Evolutionary conservation across 768 basidiomycete species (phyloP), one percentile per base, ranked within the genome.

Genomic region (Lentinula sp.): DNA sequence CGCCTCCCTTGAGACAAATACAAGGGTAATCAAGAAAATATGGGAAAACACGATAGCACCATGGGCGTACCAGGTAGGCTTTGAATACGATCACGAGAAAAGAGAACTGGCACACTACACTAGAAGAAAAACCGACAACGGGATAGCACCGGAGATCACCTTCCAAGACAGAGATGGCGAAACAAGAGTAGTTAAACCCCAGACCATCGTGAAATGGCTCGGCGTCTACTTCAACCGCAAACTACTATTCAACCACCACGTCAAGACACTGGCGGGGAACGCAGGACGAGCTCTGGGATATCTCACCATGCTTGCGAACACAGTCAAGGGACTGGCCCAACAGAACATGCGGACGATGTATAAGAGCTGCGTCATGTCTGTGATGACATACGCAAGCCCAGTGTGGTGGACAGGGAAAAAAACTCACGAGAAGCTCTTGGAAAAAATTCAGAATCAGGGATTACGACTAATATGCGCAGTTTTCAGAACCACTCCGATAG

Each of bases 71-170:
- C 55, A n/a, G 1, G 65, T 64, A 4, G 71, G 69, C 0, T 60
- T 72, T 13, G 57, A 63, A 3, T 28, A 63, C 15, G 69, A 70
- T 52, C 40, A 46, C 0, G 59, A 54, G 0, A 73, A 75, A 61
- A 48, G 62, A 4, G 72, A 75, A 59, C 65, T 73, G 0, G 69
- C 70, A 64, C 73, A 73, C 53, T 72, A 70, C 62, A 65, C 67
- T 0, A 52, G 65, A 5, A 60, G 65, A 3, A 23, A 39, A 28
- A 18, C 23, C 23, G 23, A 23, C 23, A 23, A 23, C 2, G 23
- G 23, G 23, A 23, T 23, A 23, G 23, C 1, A 23, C 23, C 23
- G 23, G 23, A 23, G 23, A 23, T 23, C 1, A 23, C 23, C 23
- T 23, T 23, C 23, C 23, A 23, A 23, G 23, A 23, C 2, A 23